Base-by-base conservation (phyloP, 2,329 filamentous ascomycete genomes). In the Furcasterigmium sp. region DNA sequence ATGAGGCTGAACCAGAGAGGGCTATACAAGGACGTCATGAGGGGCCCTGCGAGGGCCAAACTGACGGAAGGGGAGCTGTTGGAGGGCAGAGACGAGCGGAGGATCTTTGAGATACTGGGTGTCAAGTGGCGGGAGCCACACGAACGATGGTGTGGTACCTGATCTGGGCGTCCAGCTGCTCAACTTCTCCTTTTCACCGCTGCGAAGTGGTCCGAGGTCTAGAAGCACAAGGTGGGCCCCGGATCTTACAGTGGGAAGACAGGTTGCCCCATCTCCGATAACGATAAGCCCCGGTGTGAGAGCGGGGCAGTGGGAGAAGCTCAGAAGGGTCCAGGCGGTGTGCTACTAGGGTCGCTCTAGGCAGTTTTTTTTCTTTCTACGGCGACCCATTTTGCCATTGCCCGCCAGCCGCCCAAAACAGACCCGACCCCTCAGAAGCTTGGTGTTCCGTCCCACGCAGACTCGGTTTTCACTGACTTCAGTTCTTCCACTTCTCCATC, bases 1-100 rank as follows among this genome's bases (percentile, higher is more conserved):
- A 90, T 94, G 87, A 69, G 86, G 40, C 60, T 97, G 43, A 96
- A 95, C 53, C 91, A 96, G 63, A 72, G 77, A 23, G 91, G 90
- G 0, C 60, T 97, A 43, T 95, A 84, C 54, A 77, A 72, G 53
- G 77, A 88, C 59, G 82, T 87, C 2, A 69, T 87, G 59, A 70
- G 82, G 32, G 80, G 78, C 0, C 65, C 63, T 23, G 67, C 71
- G 1, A 60, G 82, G 36, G 66, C 69, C 44, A 87, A 81, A 65
- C 44, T 85, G 26, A 85, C 74, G 2, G 76, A 84, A 47, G 88
- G 87, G 1, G 74, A 73, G 42, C 58, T 94, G 54, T 61, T 95
- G 1, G 90, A 95, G 64, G 84, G 85, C 0, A 70, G 71, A 46
- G 77, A 85, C 53, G 90, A 95, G 73, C 83, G 69, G 68, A 79